Base-by-base conservation (phyloP, 805 yeast species). In the Komagataella pseudopastoris region DNA sequence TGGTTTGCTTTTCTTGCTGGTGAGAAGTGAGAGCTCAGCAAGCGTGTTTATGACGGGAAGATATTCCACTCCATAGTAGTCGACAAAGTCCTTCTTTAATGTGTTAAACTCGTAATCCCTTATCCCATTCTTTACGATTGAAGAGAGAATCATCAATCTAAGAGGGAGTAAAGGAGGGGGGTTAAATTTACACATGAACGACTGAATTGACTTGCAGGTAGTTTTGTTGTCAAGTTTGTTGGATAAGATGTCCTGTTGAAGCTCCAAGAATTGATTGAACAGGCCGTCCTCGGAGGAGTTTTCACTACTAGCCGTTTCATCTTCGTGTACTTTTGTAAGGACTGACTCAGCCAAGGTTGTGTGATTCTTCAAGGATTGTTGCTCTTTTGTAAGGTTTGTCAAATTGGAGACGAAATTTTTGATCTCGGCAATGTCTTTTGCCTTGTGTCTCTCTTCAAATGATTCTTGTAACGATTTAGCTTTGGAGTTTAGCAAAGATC, bases 391-490 rank as follows among this genome's bases (percentile, higher is more conserved):
- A 49, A 91, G 64, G 12, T 72, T 73, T 6, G 85, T 81, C 36
- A 91, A 69, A 47, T 79, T 81, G 17, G 78, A 77, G 6, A 91
- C 96, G 58, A 90, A 80, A 49, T 71, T 67, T 60, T 82, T 82
- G 56, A 90, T 84, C 57, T 85, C 85, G 3, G 78, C 70, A 2
- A 81, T 76, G 18, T 81, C 76, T 49, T 76, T 72, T 1, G 83
- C 78, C 20, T 69, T 68, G 55, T 80, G 84, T 50, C 78, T 69
- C 50, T 69, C 70, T 51, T 83, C 88, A 61, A 80, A 87, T 59
- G 82, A 82, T 4, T 70, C 67, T 62, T 88, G 95, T 47, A 93
- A 68, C 48, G 72, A 67, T 56, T 78, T 81, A 0, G 97, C 97
- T 52, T 80, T 70, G 23, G 70, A 63, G 62, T 88, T 90, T 47